Base-by-base conservation (phyloP, 257 asterid genomes). In the Solanum appendiculatum region DNA sequence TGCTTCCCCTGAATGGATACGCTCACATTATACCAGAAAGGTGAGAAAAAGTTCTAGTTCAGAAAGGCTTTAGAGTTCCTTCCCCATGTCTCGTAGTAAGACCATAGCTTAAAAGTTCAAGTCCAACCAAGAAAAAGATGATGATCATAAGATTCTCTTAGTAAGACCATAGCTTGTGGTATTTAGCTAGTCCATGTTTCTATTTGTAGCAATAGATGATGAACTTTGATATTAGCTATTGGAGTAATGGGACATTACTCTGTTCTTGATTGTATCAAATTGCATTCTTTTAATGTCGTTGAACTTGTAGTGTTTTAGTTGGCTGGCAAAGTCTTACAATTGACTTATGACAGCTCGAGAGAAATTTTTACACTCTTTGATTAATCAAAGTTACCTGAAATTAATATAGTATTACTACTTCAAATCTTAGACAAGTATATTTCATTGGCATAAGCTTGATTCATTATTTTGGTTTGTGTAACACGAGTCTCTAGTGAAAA, bases 1-100 rank as follows among this genome's bases (percentile, higher is more conserved):
- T 63, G 96, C 85, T 5, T 89, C 94, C 37, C 96, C 98, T 14
- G 90, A 94, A 90, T 94, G 98, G 98, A 97, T 96, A 81, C 95
- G 96, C 20, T 91, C 98, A 0, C 94, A 93, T 14, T 95, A 94
- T 86, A 90, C 44, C 72, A 87, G 89, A 88, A 86, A 88, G 92
- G 99, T 96, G 5, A 86, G 89, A 75, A 56, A 56, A 56, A 54
- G n/a, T 54, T 54, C 63, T 6, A 54, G 10, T 54, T n/a, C 7
- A 20, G 9, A 54, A 56, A 21, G 40, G 14, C 39, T 70, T 70
- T 33, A 16, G 14, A 70, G 25, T 33, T 70, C 40, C 78, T 70
- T 33, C 44, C 44, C 10, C 8, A 8, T 51, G 58, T 14, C 73
- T 64, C 73, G 11, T 15, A 23, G 31, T 36, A 73, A 11, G 75